Evolutionary conservation across 495 filamentous ascomycete genomes (phyloP).

Genomic region (Geoglossum glabrum): DNA sequence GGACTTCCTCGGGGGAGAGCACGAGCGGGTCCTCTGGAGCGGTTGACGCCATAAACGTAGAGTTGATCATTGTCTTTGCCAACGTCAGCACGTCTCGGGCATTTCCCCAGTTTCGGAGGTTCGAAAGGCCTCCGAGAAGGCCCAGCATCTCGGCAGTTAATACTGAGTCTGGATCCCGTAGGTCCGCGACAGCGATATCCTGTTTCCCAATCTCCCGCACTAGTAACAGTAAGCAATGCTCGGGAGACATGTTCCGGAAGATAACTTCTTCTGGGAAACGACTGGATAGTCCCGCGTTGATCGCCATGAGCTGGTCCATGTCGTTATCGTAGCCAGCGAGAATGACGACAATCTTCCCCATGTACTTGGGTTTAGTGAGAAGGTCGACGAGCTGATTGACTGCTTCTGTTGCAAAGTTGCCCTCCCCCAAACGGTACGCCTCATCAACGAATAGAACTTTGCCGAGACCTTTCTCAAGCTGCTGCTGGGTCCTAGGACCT

Average conservation of each 20-base stretch:
- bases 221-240: conserved; percentile 24
- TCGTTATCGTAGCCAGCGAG: neutral
- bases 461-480: conserved; percentile 38
- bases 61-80: conserved; percentile 23
- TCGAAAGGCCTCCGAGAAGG: conserved; percentile 23
- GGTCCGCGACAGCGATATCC: conserved; percentile 6
- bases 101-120: conserved; percentile 41
- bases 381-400: conserved; percentile 55
- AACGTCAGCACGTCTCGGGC: conserved; percentile 43
- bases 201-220: conserved; percentile 10
- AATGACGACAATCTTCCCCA: neutral
- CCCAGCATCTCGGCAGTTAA: conserved; percentile 14
- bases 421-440: conserved; percentile 38
- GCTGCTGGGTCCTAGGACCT: conserved; percentile 37
- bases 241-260: conserved; percentile 22
- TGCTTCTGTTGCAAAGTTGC: conserved; percentile 44
- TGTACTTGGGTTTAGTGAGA: conserved; percentile 19
- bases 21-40: conserved; percentile 11
- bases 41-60: neutral
- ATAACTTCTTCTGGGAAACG: conserved; percentile 30
- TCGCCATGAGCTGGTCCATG: neutral
- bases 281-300: conserved; percentile 30
- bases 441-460: conserved; percentile 50
- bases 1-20: neutral
- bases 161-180: conserved; percentile 14